Base-by-base conservation (phyloP, 495 filamentous ascomycete species). In the Evansstolkia leycettana region DNA sequence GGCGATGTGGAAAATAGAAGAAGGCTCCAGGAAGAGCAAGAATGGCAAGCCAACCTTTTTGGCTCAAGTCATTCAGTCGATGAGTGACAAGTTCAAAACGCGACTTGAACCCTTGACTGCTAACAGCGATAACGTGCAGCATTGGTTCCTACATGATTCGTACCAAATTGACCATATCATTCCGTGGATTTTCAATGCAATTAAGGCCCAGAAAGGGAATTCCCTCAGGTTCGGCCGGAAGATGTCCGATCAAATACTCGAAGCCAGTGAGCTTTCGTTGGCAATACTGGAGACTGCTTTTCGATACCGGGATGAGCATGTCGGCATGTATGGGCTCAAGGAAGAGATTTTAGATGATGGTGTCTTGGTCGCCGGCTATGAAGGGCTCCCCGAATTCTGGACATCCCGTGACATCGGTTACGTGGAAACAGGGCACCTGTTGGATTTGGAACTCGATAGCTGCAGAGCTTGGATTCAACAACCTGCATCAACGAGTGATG, bases 101-200 rank as follows among this genome's bases (percentile, higher is more conserved):
- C 44, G 40, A 19, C 14, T 40, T 10, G 65, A 73, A 19, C 64
- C 70, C 2, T 62, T 69, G n/a, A 52, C 62, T 8, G 73, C 71
- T 4, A 76, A 86, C 47, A 69, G 71, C 11, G 85, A 93, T 45
- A 62, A 65, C 5, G 72, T 92, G 7, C 72, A 85, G 2, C 78
- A 82, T 35, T 94, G 78, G 79, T 89, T 94, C 45, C 63, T 85
- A 36, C 72, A 75, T 42, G 84, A 89, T 47, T 71, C 86, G 17
- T 73, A 70, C 54, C 70, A 69, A 18, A 65, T 92, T 44, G 78
- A 88, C 34, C 67, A 79, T 41, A 71, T 89, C 30, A 63, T 92
- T 17, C 76, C 80, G 7, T 87, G 77, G 76, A 76, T 77, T 5
- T 80, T 76, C 37, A 69, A 82, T 41, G 68, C 78, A 12, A 73